These are phyloP conservation scores for Suillus spraguei DNA, from an alignment of 768 basidiomycete genomes.

Conservation along the genomic window DNA sequence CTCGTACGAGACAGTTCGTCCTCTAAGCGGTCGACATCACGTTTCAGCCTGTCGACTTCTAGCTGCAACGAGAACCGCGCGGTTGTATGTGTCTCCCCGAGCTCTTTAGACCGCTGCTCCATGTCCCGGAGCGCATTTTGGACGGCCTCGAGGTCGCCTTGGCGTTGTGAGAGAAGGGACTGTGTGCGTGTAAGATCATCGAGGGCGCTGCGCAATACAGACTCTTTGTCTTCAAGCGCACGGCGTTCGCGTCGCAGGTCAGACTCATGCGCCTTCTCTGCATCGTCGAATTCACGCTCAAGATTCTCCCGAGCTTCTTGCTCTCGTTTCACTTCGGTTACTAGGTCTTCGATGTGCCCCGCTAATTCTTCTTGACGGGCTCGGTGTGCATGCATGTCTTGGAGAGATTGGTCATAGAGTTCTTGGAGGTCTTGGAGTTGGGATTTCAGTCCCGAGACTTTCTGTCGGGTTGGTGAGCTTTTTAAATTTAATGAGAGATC, in stretches of 20 bases:
- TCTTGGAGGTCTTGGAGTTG: conserved; percentile 69
- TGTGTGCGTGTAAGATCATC: conserved; percentile 65
- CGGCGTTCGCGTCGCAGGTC: conserved; percentile 62
- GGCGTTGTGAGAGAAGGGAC: conserved; percentile 67
- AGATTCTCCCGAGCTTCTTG: conserved; percentile 55
- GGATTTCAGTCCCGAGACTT: conserved; percentile 63
- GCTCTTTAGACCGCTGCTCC: conserved; percentile 75
- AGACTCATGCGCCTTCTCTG: conserved; percentile 66
- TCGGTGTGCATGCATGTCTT: conserved; percentile 69
- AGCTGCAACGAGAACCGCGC: conserved; percentile 87
- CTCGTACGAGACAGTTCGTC: conserved; percentile 74
- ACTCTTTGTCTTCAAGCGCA: conserved; percentile 68
- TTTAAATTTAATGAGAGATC: background rate
- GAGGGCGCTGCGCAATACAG: conserved; percentile 62
- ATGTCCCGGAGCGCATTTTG: conserved; percentile 70
- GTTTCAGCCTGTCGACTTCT: conserved; percentile 82
- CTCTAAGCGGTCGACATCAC: conserved; percentile 81
- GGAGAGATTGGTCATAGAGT: conserved; percentile 61
- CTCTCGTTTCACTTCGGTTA: conserved; percentile 61
- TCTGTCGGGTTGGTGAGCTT: conserved; percentile 44
- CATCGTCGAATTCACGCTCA: conserved; percentile 54
- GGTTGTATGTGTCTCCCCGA: conserved; percentile 83
- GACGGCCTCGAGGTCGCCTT: conserved; percentile 72
- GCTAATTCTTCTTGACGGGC: conserved; percentile 79
- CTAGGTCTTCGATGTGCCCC: conserved; percentile 70